phyloP scores from a whole-genome alignment of 768 basidiomycete genomes.

The Tulasnella sp. region DNA sequence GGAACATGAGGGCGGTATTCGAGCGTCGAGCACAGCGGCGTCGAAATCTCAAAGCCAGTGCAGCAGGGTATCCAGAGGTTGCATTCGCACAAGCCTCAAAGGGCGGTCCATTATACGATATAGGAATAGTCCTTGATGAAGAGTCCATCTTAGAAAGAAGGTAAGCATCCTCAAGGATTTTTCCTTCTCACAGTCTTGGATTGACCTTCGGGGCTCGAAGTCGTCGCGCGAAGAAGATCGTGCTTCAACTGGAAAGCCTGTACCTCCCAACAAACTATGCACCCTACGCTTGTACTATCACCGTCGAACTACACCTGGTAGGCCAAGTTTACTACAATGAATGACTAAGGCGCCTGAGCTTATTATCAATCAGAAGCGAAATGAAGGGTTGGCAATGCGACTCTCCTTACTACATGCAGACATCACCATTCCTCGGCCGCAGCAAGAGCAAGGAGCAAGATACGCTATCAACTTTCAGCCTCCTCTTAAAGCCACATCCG shows the following conservation, averaged over 20 bases:
- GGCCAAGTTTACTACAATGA: no score
- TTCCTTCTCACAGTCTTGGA: background rate
- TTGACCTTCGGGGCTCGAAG: background rate
- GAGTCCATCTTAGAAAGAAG: background rate
- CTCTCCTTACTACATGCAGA: background rate
- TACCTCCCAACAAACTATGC: background rate
- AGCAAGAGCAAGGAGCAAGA: background rate
- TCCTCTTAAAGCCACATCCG: background rate
- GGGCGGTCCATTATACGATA: background rate
- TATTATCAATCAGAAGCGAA: background rate
- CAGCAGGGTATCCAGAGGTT: background rate
- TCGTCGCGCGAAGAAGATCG: background rate
- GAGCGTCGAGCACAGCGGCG: background rate
- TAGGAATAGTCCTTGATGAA: background rate
- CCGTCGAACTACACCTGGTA: background rate
- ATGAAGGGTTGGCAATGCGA: background rate
- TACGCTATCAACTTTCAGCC: background rate
- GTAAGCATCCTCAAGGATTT: background rate
- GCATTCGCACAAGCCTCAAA: no score
- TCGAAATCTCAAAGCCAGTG: background rate
- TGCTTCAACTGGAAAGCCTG: background rate
- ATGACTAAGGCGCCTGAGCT: background rate
- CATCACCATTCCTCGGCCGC: background rate
- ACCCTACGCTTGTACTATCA: background rate
- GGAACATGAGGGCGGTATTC: slow-evolving; percentile 4